Conservation (phyloP, 1,284 basidiomycete species). For the Puccinia coronata region DNA sequence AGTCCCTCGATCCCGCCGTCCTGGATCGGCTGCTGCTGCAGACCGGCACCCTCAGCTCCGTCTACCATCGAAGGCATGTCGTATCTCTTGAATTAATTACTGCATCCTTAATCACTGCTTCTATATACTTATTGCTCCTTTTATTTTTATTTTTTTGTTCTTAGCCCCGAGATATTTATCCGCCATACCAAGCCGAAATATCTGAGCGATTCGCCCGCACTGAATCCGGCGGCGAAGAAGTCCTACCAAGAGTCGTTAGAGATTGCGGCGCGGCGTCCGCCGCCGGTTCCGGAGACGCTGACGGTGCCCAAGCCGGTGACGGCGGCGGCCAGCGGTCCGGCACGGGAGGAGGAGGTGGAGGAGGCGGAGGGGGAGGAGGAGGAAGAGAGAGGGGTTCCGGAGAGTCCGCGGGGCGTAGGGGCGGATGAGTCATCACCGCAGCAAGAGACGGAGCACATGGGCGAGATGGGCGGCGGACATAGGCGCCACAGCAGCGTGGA, state of each 20-base stretch:
- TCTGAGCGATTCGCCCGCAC: constrained; percentile 55
- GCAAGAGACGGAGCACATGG: neutral
- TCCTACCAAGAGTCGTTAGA: constrained; percentile 54
- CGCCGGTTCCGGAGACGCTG: constrained; percentile 17
- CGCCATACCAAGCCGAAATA: constrained; percentile 53
- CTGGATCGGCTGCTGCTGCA: constrained; percentile 73
- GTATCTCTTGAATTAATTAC: constrained; percentile 28
- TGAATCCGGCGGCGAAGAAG: constrained; percentile 54
- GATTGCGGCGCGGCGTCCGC: constrained; percentile 43
- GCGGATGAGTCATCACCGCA: too few relatives aligned
- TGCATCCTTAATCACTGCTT: too few relatives aligned
- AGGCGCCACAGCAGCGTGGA: neutral
- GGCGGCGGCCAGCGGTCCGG: neutral
- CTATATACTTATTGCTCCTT: neutral
- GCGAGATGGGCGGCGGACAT: neutral
- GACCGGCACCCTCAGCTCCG: constrained; percentile 55
- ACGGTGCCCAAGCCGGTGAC: constrained; percentile 34
- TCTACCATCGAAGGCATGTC: constrained; percentile 56
- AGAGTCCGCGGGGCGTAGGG: neutral
- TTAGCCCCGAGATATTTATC: constrained; percentile 51
- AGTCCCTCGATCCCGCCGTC: constrained; percentile 92
- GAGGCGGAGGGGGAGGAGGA: neutral
- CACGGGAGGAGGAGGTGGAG: too few relatives aligned
- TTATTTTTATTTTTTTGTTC: neutral
- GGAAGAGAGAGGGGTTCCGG: neutral